Conservation (phyloP, 768 basidiomycete genomes). For the Rhodosporidiobolus odoratus region DNA sequence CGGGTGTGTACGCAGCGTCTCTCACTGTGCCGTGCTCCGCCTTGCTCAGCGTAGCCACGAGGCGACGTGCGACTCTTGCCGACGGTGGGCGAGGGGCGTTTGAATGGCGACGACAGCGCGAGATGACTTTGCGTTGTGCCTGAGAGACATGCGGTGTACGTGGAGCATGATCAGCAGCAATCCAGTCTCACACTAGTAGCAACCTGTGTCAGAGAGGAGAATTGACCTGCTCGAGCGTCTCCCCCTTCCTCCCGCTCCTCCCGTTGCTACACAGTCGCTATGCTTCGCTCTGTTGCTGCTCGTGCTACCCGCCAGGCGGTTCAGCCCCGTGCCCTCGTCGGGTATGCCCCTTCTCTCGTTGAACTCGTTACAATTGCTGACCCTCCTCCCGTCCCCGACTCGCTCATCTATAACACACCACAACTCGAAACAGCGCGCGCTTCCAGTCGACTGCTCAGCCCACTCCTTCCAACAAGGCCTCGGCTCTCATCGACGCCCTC, state of each 20-base stretch:
- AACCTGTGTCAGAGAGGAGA: too few species aligned
- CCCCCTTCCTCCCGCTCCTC: not conserved
- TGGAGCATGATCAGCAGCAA: too few species aligned
- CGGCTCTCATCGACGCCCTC: slow-evolving; percentile 83
- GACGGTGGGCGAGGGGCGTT: too few species aligned
- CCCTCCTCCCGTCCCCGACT: not conserved
- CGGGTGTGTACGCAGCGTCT: too few species aligned
- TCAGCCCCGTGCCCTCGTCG: slow-evolving; percentile 26
- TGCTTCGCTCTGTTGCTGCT: slow-evolving; percentile 15
- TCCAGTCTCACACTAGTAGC: too few species aligned
- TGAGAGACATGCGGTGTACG: too few species aligned
- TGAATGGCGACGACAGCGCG: too few species aligned
- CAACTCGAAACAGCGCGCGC: slow-evolving; percentile 15
- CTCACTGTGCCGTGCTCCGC: too few species aligned
- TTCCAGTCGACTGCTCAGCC: slow-evolving; percentile 30
- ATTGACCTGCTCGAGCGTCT: not conserved
- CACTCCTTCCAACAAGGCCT: slow-evolving; percentile 51
- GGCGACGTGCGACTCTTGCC: too few species aligned
- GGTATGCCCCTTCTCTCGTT: not conserved
- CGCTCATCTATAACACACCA: not conserved
- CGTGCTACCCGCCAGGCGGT: slow-evolving; percentile 31
- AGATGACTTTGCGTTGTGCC: too few species aligned
- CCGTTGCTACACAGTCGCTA: not conserved
- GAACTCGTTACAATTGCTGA: not conserved
- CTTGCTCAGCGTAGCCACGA: too few species aligned